These are phyloP conservation scores for Morella rubra DNA, from an alignment of 306 rosid species.

Conservation along the genomic window DNA sequence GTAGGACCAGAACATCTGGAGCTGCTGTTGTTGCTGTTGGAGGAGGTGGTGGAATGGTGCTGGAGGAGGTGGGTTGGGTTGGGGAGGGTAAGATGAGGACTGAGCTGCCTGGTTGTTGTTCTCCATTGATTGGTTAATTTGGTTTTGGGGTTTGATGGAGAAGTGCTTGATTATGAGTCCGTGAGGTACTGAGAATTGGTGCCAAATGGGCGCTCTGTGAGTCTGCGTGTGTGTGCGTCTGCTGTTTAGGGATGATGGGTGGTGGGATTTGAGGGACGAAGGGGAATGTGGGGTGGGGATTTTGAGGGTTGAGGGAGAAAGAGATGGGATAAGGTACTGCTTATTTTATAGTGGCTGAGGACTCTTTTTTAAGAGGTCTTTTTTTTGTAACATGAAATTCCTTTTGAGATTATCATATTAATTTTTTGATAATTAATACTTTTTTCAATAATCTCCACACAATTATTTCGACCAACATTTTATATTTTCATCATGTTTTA, in stretches of 20 bases:
- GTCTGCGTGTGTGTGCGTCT: not conserved
- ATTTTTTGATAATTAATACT: too few species aligned
- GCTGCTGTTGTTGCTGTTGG: slow-evolving; percentile 94
- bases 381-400: not conserved
- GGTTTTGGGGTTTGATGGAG: not conserved
- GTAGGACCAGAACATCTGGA: slow-evolving; percentile 89
- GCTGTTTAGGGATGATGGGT: not conserved
- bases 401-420: too few species aligned
- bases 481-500: too few species aligned
- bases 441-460: too few species aligned
- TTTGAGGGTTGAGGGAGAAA: slow-evolving; percentile 11
- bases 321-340: slow-evolving; percentile 26
- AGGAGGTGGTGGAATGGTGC: slow-evolving; percentile 85
- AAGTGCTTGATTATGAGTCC: slow-evolving; percentile 5
- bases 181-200: not conserved
- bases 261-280: not conserved
- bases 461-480: too few species aligned
- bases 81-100: slow-evolving; percentile 49
- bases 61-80: slow-evolving; percentile 35
- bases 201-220: not conserved
- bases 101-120: slow-evolving; percentile 50
- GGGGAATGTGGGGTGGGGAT: slow-evolving; percentile 12
- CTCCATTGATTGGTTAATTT: slow-evolving; percentile 31
- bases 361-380: not conserved
- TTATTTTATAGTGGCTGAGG: not conserved